Evolutionary conservation across 2,329 filamentous ascomycete species (phyloP), one percentile per base, ranked within the genome.

Genomic region (Nemania sp.): DNA sequence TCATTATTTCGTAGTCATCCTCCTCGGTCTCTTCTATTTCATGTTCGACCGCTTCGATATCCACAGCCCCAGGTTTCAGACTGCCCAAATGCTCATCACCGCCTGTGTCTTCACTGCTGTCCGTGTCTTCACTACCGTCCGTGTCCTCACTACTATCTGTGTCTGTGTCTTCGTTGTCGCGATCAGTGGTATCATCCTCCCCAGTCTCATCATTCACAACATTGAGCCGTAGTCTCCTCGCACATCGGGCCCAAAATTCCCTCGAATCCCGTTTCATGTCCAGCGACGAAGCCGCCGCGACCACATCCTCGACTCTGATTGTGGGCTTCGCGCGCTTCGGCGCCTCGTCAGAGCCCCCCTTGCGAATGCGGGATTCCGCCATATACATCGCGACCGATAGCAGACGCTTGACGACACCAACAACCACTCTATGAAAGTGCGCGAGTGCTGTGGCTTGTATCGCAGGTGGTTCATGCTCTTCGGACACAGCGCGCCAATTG

Each of bases 391-490:
- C 79, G 0, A 89, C 85, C 48, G 90, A 85, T 1, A 95, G 79
- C 1, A 97, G 76, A 12, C 90, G 83, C 60, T 84, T 85, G 0
- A 90, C 93, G 13, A 95, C 66, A 54, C 84, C 89, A 1, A 90
- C 73, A 0, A 83, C 79, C 1, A 97, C 74, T 9, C 84, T 83
- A 69, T 92, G 82, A 46, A 97, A 88, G 67, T 95, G 91, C 5
- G 85, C 81, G n/a, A 96, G 81, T 0, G 90, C 87, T 1, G 90
- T 92, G 6, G 87, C 84, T 66, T 89, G 87, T 20, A 97, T 84
- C 0, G 89, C 86, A 0, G 92, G 92, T 2, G 79, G 79, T 15
- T 62, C 57, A 52, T 65, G 7, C 20, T 84, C 81, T n/a, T 83
- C 80, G 18, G 82, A 81, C 7, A 90, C 68, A 40, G 78, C 80